These are phyloP conservation scores for Lagenidium sp. DNA, from an alignment of 352 stramenopile species.

Conservation along the genomic window DNA sequence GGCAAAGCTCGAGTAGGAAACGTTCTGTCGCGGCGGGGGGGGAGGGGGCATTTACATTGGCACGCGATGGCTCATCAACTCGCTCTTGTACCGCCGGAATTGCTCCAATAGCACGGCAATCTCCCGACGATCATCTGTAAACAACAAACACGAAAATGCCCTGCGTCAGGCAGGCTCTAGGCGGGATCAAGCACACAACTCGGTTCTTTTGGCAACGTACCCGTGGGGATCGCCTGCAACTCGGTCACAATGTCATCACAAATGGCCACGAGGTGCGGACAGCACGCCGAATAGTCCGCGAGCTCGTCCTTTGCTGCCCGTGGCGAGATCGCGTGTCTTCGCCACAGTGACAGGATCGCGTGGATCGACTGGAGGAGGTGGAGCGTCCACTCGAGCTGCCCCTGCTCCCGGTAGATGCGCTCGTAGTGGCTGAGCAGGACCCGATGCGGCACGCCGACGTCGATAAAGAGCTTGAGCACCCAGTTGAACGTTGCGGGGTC, in stretches of 20 bases:
- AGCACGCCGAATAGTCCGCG: slow-evolving; percentile 67
- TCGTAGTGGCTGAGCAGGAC: slow-evolving; percentile 75
- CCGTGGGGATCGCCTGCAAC: slow-evolving; percentile 60
- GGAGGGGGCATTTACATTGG: slow-evolving; percentile 46
- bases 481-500: slow-evolving; percentile 71
- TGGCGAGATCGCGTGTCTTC: slow-evolving; percentile 67
- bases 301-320: slow-evolving; percentile 56
- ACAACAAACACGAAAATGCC: slow-evolving; percentile 4
- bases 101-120: slow-evolving; percentile 51
- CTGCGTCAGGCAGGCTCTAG: no score
- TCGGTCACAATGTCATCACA: slow-evolving; percentile 79
- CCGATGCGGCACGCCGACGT: slow-evolving; percentile 69
- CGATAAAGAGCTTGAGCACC: slow-evolving; percentile 74
- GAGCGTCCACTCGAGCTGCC: slow-evolving; percentile 48
- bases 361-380: slow-evolving; percentile 74
- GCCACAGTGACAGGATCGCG: slow-evolving; percentile 70
- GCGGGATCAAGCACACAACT: no score
- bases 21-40: no score
- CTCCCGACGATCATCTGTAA: slow-evolving; percentile 48
- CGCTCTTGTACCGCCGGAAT: slow-evolving; percentile 62
- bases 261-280: slow-evolving; percentile 66
- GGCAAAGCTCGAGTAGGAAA: no score
- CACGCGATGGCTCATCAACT: slow-evolving; percentile 64
- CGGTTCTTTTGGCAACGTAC: no score
- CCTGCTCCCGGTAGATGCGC: slow-evolving; percentile 64